phyloP scores from a whole-genome alignment of 306 rosid genomes.

The Rosa lucieae region DNA sequence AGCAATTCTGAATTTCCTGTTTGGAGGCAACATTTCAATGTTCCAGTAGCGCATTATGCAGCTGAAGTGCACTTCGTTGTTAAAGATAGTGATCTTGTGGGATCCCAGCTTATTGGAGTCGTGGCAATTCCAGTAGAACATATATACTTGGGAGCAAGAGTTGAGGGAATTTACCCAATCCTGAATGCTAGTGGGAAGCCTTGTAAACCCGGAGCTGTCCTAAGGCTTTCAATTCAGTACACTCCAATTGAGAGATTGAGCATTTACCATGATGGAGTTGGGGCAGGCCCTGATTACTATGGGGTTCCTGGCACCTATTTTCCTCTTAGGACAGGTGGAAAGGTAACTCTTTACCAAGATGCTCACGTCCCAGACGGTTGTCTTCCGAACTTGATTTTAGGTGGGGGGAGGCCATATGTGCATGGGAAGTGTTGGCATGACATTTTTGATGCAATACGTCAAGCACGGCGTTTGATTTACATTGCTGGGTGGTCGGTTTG shows the following conservation, averaged over 20 bases:
- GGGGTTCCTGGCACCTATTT: constrained; percentile 97
- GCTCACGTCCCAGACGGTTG: constrained; percentile 84
- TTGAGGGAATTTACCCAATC: constrained; percentile 78
- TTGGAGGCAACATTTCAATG: constrained; percentile 84
- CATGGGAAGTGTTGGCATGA: constrained; percentile 90
- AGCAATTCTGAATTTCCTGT: constrained; percentile 86
- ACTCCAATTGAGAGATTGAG: constrained; percentile 67
- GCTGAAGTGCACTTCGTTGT: constrained; percentile 85
- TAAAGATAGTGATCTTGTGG: constrained; percentile 94
- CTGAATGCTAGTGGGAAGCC: constrained; percentile 77
- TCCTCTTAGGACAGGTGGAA: constrained; percentile 87
- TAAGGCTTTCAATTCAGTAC: constrained; percentile 74
- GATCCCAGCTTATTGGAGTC: constrained; percentile 77
- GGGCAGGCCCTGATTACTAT: constrained; percentile 78
- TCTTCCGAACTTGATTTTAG: constrained; percentile 71
- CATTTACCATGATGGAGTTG: constrained; percentile 75
- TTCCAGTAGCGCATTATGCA: constrained; percentile 83
- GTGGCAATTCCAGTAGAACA: constrained; percentile 85
- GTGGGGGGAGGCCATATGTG: constrained; percentile 57
- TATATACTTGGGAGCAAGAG: constrained; percentile 52
- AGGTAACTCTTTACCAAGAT: constrained; percentile 87
- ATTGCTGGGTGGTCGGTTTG: constrained; percentile 98
- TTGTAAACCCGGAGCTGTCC: constrained; percentile 74
- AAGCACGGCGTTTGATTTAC: constrained; percentile 71
- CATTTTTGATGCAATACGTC: constrained; percentile 71